Conservation (phyloP, 129 eudicot genomes). For the Scalesia atractyloides region DNA sequence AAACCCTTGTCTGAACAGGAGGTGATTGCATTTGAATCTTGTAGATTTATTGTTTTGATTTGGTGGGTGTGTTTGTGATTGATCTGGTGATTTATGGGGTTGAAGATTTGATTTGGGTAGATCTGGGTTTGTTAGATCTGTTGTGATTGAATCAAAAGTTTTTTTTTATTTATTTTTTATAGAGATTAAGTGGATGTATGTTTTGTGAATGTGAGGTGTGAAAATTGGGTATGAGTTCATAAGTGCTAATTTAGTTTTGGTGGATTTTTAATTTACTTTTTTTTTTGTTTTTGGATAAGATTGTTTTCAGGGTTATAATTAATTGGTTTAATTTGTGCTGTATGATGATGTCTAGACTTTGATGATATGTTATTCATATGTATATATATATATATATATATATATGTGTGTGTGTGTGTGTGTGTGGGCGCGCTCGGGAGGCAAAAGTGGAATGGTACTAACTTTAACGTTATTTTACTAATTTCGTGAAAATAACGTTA, state of each 20-base stretch:
- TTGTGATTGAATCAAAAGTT: slow-evolving; percentile 2
- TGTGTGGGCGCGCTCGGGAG: no score
- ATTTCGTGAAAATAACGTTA: no score
- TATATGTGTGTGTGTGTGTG: no score
- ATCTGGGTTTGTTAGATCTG: slow-evolving; percentile 37
- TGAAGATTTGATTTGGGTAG: slow-evolving; percentile 22
- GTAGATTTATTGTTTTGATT: slow-evolving; percentile 1
- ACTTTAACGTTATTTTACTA: no score
- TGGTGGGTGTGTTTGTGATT: slow-evolving; percentile 30
- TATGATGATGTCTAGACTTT: neutral
- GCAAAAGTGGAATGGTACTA: no score
- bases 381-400: no score
- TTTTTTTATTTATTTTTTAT: neutral
- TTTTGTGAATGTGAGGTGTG: no score
- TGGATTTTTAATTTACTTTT: no score
- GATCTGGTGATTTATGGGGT: slow-evolving; percentile 10
- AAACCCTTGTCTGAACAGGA: slow-evolving; percentile 38
- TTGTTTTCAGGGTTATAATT: neutral
- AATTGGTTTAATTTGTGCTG: neutral
- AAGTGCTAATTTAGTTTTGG: no score
- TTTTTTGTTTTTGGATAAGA: neutral
- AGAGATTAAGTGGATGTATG: no score
- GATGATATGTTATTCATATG: no score
- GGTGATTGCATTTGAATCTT: slow-evolving; percentile 37
- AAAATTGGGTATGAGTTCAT: no score